phyloP scores from a whole-genome alignment of 2,329 filamentous ascomycete genomes.

The Canariomyces notabilis region DNA sequence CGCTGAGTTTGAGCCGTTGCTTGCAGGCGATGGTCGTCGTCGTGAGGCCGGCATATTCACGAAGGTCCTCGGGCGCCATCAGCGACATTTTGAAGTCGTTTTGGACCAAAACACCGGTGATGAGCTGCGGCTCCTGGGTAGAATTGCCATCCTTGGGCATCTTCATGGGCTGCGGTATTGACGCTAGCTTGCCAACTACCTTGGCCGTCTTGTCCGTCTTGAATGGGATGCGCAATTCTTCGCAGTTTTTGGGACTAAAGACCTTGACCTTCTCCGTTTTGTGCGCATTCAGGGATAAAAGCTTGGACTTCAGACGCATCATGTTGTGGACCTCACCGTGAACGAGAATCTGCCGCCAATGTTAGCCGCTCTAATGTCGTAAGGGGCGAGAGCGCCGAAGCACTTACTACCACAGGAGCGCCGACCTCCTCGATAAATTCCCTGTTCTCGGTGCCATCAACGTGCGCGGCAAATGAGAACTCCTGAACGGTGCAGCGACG shows the following conservation, averaged over 20 bases:
- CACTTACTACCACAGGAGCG: conserved; percentile 83
- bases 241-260: conserved; percentile 89
- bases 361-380: background rate
- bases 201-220: conserved; percentile 92
- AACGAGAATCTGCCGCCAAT: conserved; percentile 68
- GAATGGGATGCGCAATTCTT: conserved; percentile 92
- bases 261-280: conserved; percentile 83
- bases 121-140: conserved; percentile 46
- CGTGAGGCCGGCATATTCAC: conserved; percentile 93
- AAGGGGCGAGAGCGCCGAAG: background rate
- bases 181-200: conserved; percentile 88
- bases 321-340: conserved; percentile 98
- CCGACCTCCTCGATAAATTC: conserved; percentile 95
- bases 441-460: conserved; percentile 91
- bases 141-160: conserved; percentile 26
- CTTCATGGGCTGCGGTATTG: conserved; percentile 62
- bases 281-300: conserved; percentile 83
- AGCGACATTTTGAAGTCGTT: conserved; percentile 96
- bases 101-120: conserved; percentile 89
- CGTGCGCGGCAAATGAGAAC: conserved; percentile 92
- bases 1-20: conserved; percentile 80
- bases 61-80: conserved; percentile 93
- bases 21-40: conserved; percentile 93
- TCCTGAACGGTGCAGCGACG: conserved; percentile 90
- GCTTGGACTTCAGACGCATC: conserved; percentile 92